Evolutionary conservation across 1,139 yeast species (phyloP), one percentile per base, ranked within the genome.

Genomic region (Saccharomyces hybrid): DNA sequence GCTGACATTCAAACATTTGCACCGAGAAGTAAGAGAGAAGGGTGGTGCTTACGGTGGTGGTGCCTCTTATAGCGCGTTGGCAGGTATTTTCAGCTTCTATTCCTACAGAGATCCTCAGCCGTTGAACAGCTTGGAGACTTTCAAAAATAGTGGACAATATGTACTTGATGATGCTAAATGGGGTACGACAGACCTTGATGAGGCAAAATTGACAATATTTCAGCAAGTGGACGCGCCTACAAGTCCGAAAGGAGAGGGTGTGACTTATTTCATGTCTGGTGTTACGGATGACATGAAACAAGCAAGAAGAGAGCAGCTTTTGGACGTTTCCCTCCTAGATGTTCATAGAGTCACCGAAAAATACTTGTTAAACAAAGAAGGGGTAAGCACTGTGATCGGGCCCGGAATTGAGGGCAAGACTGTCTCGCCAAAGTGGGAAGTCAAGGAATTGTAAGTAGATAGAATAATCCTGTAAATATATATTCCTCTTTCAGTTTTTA

Each of bases 31-130:
- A 48, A 81, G 99, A 62, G 99, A 93, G 69, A 83, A 93, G 64
- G 97, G 97, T 58, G 99, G 99, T 54, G 99, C 99, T 0, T 93
- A 93, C 67, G 99, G 99, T 7, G 98, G 97, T 9, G 99, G 99
- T 2, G 86, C 96, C 14, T 75, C 80, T 20, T 91, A 84, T 68
- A 88, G 86, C 66, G 91, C 95, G 0, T 69, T 89, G 28, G 90
- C 88, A 53, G 98, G 98, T 0, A 68, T 84, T 2, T 80, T 91
- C 63, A 81, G 87, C 52, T 90, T 80, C 73, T 95, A 86, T 72
- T 89, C 97, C 0, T 93, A 93, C 73, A 80, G 99, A 63, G 99
- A 93, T 71, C 99, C 99, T 16, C 84, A 88, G 59, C 89, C 97
- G 0, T 68, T 79, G 44, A 80, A 81, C 59, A 86, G 97, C 2